phyloP scores from a whole-genome alignment of 306 rosid genomes.

The Arachis stenosperma region DNA sequence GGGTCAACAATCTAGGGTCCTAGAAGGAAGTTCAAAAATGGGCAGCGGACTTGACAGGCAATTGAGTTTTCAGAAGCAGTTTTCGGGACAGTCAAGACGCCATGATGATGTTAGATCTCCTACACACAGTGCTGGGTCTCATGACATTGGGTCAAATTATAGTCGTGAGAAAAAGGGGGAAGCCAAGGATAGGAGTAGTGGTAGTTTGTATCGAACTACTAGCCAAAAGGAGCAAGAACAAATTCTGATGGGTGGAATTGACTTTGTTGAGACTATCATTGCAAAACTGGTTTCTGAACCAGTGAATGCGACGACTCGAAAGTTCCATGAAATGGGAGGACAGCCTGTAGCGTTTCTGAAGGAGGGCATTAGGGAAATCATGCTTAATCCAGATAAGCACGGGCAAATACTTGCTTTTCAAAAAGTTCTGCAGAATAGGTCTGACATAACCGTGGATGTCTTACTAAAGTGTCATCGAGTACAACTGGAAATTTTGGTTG shows the following conservation, averaged over 20 bases:
- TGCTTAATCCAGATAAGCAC: slow-evolving; percentile 72
- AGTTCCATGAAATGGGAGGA: slow-evolving; percentile 75
- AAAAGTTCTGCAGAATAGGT: slow-evolving; percentile 73
- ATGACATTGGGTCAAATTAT: slow-evolving; percentile 78
- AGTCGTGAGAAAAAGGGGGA: slow-evolving; percentile 75
- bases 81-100: slow-evolving; percentile 76
- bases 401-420: slow-evolving; percentile 63
- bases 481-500: slow-evolving; percentile 88
- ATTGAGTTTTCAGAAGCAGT: slow-evolving; percentile 83
- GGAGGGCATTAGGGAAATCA: slow-evolving; percentile 67
- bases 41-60: slow-evolving; percentile 79
- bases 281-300: slow-evolving; percentile 76
- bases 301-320: slow-evolving; percentile 70
- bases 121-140: slow-evolving; percentile 87
- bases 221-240: slow-evolving; percentile 79
- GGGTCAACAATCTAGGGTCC: slow-evolving; percentile 63
- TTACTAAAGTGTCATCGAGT: slow-evolving; percentile 72
- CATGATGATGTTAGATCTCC: slow-evolving; percentile 83
- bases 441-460: slow-evolving; percentile 72
- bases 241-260: slow-evolving; percentile 58
- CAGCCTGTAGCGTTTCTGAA: slow-evolving; percentile 59
- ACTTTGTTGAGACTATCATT: slow-evolving; percentile 72
- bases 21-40: slow-evolving; percentile 81
- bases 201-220: slow-evolving; percentile 70
- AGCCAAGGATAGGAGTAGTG: slow-evolving; percentile 67